Conservation (phyloP, 2,329 filamentous ascomycete genomes). For the Botrytis deweyae region DNA sequence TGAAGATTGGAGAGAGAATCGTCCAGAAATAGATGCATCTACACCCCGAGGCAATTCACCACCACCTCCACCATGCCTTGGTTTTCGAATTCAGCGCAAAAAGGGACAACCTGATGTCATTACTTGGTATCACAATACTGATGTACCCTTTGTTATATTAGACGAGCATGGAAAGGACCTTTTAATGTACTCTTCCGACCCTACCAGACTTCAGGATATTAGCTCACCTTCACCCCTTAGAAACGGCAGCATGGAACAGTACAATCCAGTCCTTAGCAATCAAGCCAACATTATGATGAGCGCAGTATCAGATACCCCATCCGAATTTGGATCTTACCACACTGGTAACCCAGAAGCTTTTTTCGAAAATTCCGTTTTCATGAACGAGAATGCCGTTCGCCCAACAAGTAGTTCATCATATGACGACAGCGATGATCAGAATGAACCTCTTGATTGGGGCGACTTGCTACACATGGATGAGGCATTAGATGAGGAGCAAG, state of each 20-base stretch:
- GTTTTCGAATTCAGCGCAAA: constrained; percentile 20
- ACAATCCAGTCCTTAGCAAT: constrained; percentile 60
- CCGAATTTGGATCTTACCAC: constrained; percentile 47
- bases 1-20: constrained; percentile 19
- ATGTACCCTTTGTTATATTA: constrained; percentile 44
- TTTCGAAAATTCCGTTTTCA: constrained; percentile 59
- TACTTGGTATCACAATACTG: constrained; percentile 38
- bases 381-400: constrained; percentile 59
- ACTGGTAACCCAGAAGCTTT: constrained; percentile 74
- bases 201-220: constrained; percentile 27
- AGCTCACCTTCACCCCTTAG: constrained; percentile 16
- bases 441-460: constrained; percentile 71
- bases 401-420: constrained; percentile 34
- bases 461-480: constrained; percentile 45
- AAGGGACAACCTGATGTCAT: constrained; percentile 37
- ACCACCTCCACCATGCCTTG: constrained; percentile 17
- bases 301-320: constrained; percentile 44
- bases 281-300: constrained; percentile 77
- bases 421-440: constrained; percentile 59
- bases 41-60: constrained; percentile 7
- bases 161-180: constrained; percentile 43
- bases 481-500: constrained; percentile 15
- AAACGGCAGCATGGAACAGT: constrained; percentile 21
- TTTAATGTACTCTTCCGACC: constrained; percentile 44
- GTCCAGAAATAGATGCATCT: constrained; percentile 4